Evolutionary conservation across 371 early-diverging fungal genomes (phyloP), one percentile per base, ranked within the genome.

Genomic region (Chytridiales sp.): DNA sequence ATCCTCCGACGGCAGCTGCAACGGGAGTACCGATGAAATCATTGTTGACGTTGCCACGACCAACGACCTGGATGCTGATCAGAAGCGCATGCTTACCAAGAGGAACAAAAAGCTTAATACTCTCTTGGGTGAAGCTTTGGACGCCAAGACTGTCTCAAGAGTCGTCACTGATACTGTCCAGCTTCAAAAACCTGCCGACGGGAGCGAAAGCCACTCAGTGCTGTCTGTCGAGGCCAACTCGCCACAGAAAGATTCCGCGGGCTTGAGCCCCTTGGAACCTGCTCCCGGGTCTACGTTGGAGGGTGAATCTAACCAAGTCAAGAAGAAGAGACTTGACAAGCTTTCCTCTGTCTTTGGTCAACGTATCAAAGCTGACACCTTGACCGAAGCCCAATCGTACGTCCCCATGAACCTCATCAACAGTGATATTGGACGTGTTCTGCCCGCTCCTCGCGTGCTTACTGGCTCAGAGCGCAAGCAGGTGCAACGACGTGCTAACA

Each of bases 101-200:
- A 41, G 74, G 29, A 63, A 60, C 47, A 74, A 75, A 48, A 79
- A 79, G 63, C 49, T 79, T 5, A 42, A 50, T 9, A 56, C 35
- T 31, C 49, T 76, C 48, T 42, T 78, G 22, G 79, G 79, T 29
- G 73, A 79, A 39, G 39, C 59, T 5, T 47, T 75, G 0, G 72
- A 75, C 40, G 65, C 69, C 46, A 54, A 51, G 15, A 69, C 59
- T 30, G 57, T 76, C 11, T 47, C 54, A 38, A 35, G 56, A 13
- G 39, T 29, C 21, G 9, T 13, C 9, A 9, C 24, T 22, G 46
- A 9, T 24, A 9, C 46, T 9, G 13, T 24, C 9, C 46, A 9
- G 21, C 13, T 22, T 46, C 21, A 22, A 22, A 15, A 46, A 22
- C 9, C 9, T 9, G n/a, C 46, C 46, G 24, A 46, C 13, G 15